Evolutionary conservation across 331 rosid genomes (phyloP).

Genomic region (Prunus yedoensis): DNA sequence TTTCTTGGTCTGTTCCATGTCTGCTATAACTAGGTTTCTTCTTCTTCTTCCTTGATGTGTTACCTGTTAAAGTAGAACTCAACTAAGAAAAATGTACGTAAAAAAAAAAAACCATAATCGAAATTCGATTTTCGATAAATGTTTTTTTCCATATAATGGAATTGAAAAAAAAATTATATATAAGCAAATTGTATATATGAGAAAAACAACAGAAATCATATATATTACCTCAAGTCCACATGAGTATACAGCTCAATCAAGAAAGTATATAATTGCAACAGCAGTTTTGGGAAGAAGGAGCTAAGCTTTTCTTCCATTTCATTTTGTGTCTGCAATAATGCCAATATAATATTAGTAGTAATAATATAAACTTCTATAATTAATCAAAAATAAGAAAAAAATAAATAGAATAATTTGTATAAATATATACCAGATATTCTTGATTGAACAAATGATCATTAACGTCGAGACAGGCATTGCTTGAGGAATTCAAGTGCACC

Average conservation of each 20-base stretch:
- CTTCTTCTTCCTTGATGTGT: neutral
- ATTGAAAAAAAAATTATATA: neutral
- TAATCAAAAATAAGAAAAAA: neutral
- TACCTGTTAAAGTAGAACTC: neutral
- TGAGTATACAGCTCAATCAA: conserved; percentile 1
- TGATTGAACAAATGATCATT: neutral
- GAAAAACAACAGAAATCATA: neutral
- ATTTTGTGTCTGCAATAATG: neutral
- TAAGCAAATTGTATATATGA: neutral
- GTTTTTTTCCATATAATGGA: neutral
- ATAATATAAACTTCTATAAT: neutral
- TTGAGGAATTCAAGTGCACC: conserved; percentile 9
- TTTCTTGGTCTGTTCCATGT: neutral
- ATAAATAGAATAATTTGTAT: neutral
- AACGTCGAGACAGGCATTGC: neutral
- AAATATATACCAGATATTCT: neutral
- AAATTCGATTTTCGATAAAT: too few relatives aligned
- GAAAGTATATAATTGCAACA: conserved; percentile 1
- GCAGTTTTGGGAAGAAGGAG: neutral
- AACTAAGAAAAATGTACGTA: neutral
- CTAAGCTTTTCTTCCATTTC: conserved; percentile 1
- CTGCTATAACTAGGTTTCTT: neutral
- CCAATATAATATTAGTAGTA: neutral
- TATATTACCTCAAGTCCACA: conserved; percentile 1
- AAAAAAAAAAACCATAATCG: neutral